phyloP scores from a whole-genome alignment of 1,284 basidiomycete species.

The Heterobasidion parviporum region DNA sequence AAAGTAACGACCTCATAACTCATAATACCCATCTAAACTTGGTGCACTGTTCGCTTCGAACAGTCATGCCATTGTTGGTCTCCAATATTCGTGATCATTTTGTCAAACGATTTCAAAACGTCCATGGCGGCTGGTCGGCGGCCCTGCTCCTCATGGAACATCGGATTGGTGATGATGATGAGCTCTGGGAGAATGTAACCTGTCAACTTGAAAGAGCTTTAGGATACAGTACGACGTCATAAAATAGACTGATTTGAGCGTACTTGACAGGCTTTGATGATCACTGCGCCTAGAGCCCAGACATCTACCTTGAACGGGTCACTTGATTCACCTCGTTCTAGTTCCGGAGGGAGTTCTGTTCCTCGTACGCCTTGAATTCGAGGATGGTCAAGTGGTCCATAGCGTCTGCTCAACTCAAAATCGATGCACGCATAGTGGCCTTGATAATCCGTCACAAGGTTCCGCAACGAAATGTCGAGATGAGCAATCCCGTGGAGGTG shows the following conservation, averaged over 20 bases:
- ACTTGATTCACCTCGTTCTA: conserved; percentile 37
- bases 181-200: neutral
- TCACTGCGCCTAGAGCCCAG: conserved; percentile 58
- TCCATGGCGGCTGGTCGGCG: neutral
- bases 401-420: conserved; percentile 56
- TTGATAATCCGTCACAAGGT: conserved; percentile 55
- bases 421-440: conserved; percentile 66
- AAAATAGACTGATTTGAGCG: conserved; percentile 8
- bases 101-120: neutral
- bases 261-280: conserved; percentile 58
- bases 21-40: too few species aligned
- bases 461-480: conserved; percentile 62
- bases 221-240: neutral
- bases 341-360: conserved; percentile 66
- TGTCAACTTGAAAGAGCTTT: neutral
- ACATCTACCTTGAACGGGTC: conserved; percentile 67
- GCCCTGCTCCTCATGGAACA: neutral
- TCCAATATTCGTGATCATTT: neutral
- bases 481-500: conserved; percentile 58
- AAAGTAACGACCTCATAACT: too few species aligned
- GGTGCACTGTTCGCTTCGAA: neutral
- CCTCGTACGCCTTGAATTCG: conserved; percentile 36
- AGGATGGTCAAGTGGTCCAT: conserved; percentile 29
- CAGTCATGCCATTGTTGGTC: neutral
- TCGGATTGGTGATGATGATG: neutral